A percentile compares a stretch with the other conserved stretches of the same genome.
phyloP scores from a whole-genome alignment of 306 rosid genomes.

The Corylus avellana region DNA sequence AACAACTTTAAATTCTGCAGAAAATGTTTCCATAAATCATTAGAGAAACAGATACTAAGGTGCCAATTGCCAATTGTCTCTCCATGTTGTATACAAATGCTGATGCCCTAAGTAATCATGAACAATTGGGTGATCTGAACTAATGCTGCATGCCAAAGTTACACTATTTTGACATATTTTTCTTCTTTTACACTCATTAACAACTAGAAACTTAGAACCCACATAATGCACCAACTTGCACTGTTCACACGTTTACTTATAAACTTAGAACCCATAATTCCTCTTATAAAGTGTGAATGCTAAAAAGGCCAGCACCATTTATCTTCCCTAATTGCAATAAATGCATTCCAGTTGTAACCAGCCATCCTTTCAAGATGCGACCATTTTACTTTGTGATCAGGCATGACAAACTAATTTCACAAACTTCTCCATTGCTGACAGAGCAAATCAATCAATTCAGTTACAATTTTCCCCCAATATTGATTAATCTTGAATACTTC shows the following conservation, averaged over 20 bases:
- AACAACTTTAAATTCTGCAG: not conserved
- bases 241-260: too few species aligned
- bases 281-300: not conserved
- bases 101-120: not conserved
- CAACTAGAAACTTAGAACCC: not conserved
- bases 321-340: not conserved
- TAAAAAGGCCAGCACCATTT: not conserved
- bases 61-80: not conserved
- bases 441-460: not conserved
- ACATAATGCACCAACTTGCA: not conserved
- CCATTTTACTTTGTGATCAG: not conserved
- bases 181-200: not conserved
- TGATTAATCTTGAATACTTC: not conserved
- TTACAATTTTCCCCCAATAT: not conserved
- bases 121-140: not conserved
- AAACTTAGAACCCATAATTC: too few species aligned
- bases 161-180: not conserved
- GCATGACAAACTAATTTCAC: not conserved
- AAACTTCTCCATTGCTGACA: constrained; percentile 1
- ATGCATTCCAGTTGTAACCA: not conserved
- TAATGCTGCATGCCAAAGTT: not conserved
- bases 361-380: not conserved
- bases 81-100: not conserved
- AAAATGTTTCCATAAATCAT: not conserved
- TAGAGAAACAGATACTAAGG: not conserved